Base-by-base conservation (phyloP, 139 green algal species). In the Haematococcus sp. region DNA sequence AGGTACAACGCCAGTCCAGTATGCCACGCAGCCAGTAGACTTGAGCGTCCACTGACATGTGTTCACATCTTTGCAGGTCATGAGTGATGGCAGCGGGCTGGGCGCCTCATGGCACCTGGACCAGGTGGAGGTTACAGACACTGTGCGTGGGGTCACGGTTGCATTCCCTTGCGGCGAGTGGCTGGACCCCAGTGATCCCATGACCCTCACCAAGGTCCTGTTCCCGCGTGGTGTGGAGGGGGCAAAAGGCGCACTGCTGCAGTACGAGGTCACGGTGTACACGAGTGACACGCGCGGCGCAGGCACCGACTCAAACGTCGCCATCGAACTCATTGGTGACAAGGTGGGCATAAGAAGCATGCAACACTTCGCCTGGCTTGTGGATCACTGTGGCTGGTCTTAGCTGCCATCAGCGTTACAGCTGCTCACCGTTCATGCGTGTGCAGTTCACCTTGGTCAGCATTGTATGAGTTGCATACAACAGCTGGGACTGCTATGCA, bases 301-400 rank as follows among this genome's bases (percentile, higher is more conserved):
- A 2, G 87, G 87, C 27, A 92, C 87, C 2, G 85, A 92, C 63
- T 78, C 82, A 33, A 80, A 86, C 71, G 72, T 92, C 27, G 60
- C 22, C 52, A 64, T 90, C 55, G 75, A 83, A 70, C 63, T 92
- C n/a, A 76, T 76, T 32, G 83, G 83, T 4, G 63, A 77, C 9
- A 82, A 84, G 79, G 83, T 85, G 28, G 0, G 73, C n/a, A n/a
- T n/a, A n/a, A n/a, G n/a, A n/a, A n/a, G n/a, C n/a, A n/a, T n/a
- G n/a, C 15, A 27, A 31, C 3, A 52, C 23, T 64, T 16, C 15
- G 23, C 9, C 34, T 59, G 30, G 13, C 32, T 15, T 55, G 46
- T 55, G 46, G 15, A 55, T 7, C 33, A 31, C 4, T 13, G 69
- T 33, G 17, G 23, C 49, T 43, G 9, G 7, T 23, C 30, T 25